These are phyloP conservation scores for Calocybe gambosa DNA, from an alignment of 1,284 basidiomycete genomes.

Conservation along the genomic window DNA sequence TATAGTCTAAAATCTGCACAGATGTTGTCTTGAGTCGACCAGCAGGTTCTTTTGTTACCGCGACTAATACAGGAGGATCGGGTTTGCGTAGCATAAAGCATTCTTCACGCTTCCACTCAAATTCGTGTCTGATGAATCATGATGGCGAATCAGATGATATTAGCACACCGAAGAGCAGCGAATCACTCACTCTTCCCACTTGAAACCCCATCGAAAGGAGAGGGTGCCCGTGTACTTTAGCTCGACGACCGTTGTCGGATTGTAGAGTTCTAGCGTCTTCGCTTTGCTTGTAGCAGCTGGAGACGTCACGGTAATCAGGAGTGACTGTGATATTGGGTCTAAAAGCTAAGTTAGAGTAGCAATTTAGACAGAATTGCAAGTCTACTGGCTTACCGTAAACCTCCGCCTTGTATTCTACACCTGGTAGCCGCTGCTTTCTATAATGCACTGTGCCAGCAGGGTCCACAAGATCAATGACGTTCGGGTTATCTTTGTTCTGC, in stretches of 20 bases:
- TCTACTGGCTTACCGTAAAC: constrained; percentile 48
- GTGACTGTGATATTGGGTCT: constrained; percentile 65
- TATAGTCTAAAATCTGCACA: constrained; percentile 84
- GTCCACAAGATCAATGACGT: constrained; percentile 63
- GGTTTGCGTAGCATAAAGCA: constrained; percentile 79
- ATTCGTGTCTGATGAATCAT: constrained; percentile 78
- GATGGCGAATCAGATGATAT: background rate
- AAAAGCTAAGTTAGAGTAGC: background rate
- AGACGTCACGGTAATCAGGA: constrained; percentile 59
- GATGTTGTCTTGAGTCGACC: constrained; percentile 59
- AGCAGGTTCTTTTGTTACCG: constrained; percentile 68
- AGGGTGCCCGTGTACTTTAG: constrained; percentile 70
- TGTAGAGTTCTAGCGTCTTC: constrained; percentile 70
- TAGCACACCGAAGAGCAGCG: background rate
- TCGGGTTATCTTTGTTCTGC: constrained; percentile 49
- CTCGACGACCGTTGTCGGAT: constrained; percentile 64
- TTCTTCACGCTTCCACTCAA: constrained; percentile 79
- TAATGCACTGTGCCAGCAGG: constrained; percentile 59
- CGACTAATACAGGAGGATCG: constrained; percentile 78
- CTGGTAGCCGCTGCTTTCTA: constrained; percentile 52
- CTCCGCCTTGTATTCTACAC: constrained; percentile 52
- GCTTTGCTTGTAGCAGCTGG: constrained; percentile 61
- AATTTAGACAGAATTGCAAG: background rate
- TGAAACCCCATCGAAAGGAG: constrained; percentile 71
- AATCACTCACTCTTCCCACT: constrained; percentile 69